Evolutionary conservation across 116 monocot species (phyloP), one percentile per base, ranked within the genome.

Genomic region (Thalassia testudinum): DNA sequence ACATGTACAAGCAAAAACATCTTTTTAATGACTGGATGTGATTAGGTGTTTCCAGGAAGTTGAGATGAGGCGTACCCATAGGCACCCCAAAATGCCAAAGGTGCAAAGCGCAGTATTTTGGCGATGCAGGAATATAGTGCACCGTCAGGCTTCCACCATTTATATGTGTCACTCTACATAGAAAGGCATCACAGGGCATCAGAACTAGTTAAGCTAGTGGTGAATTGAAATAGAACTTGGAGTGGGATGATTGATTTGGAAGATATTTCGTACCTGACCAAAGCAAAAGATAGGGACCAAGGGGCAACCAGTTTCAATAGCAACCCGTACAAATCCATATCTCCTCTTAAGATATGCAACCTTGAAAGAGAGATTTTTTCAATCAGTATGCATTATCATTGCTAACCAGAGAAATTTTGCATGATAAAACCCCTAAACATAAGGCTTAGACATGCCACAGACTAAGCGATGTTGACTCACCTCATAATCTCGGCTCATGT

Each of bases 341-440:
- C 84, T 78, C 43, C 65, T 57, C 53, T 79, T 78, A 21, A 84
- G 84, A 34, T 75, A 84, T 37, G 75, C 84, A 72, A 84, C 75
- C 84, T 84, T 38, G 16, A 7, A 40, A 45, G 54, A 19, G n/a
- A 52, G 16, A 27, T 52, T 34, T 34, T 34, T 34, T 34, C n/a
- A n/a, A 34, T 34, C 30, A 34, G 30, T 34, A 34, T n/a, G n/a
- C n/a, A n/a, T n/a, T n/a, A n/a, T n/a, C n/a, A n/a, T n/a, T n/a
- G n/a, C n/a, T n/a, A n/a, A n/a, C n/a, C n/a, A n/a, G n/a, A n/a
- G n/a, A n/a, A n/a, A n/a, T n/a, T n/a, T n/a, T n/a, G n/a, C n/a
- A n/a, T n/a, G n/a, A n/a, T n/a, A n/a, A n/a, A n/a, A n/a, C n/a
- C n/a, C n/a, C n/a, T n/a, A n/a, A n/a, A n/a, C n/a, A n/a, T n/a